Base-by-base conservation (phyloP, 257 asterid genomes). In the Nicotiana obtusifolia region DNA sequence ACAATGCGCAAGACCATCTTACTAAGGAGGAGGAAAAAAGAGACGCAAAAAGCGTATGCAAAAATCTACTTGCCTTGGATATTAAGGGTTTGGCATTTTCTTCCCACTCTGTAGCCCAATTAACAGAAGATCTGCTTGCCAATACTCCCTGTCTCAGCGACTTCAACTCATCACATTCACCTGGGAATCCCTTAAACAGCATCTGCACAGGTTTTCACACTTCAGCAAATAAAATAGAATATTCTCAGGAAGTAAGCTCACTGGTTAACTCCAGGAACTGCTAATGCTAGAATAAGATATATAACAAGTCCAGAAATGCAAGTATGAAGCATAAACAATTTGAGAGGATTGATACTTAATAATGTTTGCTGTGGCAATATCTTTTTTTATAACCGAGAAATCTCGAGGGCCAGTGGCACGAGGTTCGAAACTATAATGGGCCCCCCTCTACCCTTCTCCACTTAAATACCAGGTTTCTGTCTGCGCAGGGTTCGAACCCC, bases 41-140 rank as follows among this genome's bases (percentile, higher is more conserved):
- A 62, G 20, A 9, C 17, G 15, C 2, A 9, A 30, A 69, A 67
- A 59, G 49, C 15, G 53, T 77, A 61, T 47, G 59, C 68, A 81
- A 30, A 56, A 31, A 57, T 20, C 35, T 5, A 82, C 91, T 84
- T 84, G 87, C 97, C 98, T 91, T 86, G 8, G 89, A 41, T 86
- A 96, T 90, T 76, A 94, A 88, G 53, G 97, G 97, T 84, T 85
- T 88, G 49, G 97, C 98, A 67, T 90, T 86, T 83, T 90, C 89
- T 89, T 94, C 97, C 99, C 99, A 94, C 67, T 88, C 92, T 7
- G 93, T 86, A 24, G 90, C 91, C 98, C 99, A 96, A 81, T 91
- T 85, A 83, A 90, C 85, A n/a, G 93, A 88, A 66, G 93, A 91
- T 78, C 88, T 83, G 88, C 89, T 89, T 81, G 84, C 97, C 88